Evolutionary conservation across 768 basidiomycete species (phyloP), one percentile per base, ranked within the genome.

Genomic region (Kockovaella imperatae): DNA sequence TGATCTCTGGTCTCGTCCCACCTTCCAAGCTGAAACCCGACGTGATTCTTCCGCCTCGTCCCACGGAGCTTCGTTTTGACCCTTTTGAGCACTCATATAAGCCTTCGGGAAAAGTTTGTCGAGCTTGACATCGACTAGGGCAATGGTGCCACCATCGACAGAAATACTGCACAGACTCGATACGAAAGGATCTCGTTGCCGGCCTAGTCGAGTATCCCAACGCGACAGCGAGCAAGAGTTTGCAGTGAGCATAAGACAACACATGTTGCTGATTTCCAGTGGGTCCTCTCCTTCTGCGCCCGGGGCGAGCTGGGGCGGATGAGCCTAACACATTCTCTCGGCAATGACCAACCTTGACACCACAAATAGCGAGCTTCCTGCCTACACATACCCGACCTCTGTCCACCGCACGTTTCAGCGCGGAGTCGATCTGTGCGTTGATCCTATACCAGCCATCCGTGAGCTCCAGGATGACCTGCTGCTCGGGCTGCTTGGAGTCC

Each of bases 401-500:
- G 38, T 75, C 74, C 7, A 85, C 72, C 1, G 87, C 91, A 35
- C 83, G 77, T 2, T 76, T 76, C 18, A 99, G 74, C 3, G 84
- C 78, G 17, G 73, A 72, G 69, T 97, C 95, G 11, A 87, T 75
- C 38, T 77, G 76, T 0, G 88, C 86, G 13, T 81, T 79, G 5
- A 97, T 75, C 24, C 82, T 75, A 61, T 99, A 99, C 95, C 95
- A 99, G 13, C 95, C 95, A 64, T 99, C 95, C 0, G 89, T 90
- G n/a, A 97, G 73, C 70, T 96, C 95, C 5, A 99, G 71, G 54
- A 82, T 79, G 0, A 83, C 78, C 57, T 75, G 70, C 2, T 74
- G 63, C 20, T 69, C 42, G 3, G 74, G 73, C 25, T 77, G 72
- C 1, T 76, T 73, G 21, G 72, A 45, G 14, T 56, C 68, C 2